Percentiles rank a stretch among this genome's conserved stretches.
Evolutionary conservation across 805 yeast genomes (phyloP).

Genomic region (Ogataea henricii): DNA sequence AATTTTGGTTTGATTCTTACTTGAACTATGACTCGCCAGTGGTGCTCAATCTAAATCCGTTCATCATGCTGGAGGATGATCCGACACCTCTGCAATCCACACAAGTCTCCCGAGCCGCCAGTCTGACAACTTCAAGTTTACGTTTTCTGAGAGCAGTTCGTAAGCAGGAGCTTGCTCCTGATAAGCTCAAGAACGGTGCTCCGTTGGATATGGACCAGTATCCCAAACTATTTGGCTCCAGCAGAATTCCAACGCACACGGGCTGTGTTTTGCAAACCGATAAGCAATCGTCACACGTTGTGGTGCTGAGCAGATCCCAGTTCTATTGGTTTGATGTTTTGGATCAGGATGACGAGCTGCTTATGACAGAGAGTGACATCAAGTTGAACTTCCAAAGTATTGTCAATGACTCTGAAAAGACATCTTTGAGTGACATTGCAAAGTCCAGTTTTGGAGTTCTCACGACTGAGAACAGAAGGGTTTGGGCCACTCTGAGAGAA

Average conservation of each 20-base stretch:
- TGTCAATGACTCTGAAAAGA: conserved; percentile 65
- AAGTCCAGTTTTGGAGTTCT: conserved; percentile 84
- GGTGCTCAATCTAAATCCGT: conserved; percentile 89
- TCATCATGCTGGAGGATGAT: conserved; percentile 86
- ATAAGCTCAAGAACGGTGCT: conserved; percentile 57
- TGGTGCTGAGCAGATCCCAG: conserved; percentile 81
- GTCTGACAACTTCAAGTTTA: conserved; percentile 72
- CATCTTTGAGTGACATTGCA: conserved; percentile 59
- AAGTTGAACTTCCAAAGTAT: conserved; percentile 74
- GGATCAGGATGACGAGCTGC: conserved; percentile 68
- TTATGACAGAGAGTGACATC: conserved; percentile 74
- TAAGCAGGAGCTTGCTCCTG: conserved; percentile 72
- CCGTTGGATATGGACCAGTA: conserved; percentile 92
- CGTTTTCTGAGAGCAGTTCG: conserved; percentile 80
- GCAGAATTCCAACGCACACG: conserved; percentile 78
- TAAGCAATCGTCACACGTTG: conserved; percentile 71
- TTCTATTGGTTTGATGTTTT: conserved; percentile 95
- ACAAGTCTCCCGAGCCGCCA: conserved; percentile 80
- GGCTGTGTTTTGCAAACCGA: conserved; percentile 90
- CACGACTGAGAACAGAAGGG: conserved; percentile 85
- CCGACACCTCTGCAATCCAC: conserved; percentile 68
- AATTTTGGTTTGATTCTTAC: conserved; percentile 92
- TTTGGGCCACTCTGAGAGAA: conserved; percentile 80
- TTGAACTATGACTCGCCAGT: conserved; percentile 86
- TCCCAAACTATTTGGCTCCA: conserved; percentile 80